These are phyloP conservation scores for Neofusicoccum sp. DNA, from an alignment of 2,329 filamentous ascomycete species.

Conservation along the genomic window DNA sequence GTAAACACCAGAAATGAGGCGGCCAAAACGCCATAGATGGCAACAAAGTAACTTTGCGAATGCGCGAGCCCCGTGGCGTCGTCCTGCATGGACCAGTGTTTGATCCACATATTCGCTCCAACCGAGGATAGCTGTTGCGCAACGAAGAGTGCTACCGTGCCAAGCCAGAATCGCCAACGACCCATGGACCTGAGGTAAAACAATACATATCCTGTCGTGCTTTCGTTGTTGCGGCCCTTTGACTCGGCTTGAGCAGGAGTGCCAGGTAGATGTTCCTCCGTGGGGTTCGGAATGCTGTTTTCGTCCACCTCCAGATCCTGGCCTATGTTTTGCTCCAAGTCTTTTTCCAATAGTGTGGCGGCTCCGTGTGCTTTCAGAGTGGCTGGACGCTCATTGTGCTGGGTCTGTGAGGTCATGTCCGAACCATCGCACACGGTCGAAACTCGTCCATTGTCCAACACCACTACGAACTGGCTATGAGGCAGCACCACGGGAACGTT, in stretches of 20 bases:
- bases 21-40: constrained; percentile 78
- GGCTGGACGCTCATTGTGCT: constrained; percentile 84
- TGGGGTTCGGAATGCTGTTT: too few relatives aligned
- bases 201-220: constrained; percentile 84
- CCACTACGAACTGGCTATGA: constrained; percentile 73
- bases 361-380: constrained; percentile 35
- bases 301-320: too few relatives aligned
- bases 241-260: not conserved
- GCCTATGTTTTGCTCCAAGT: too few relatives aligned
- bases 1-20: constrained; percentile 76
- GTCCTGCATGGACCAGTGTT: constrained; percentile 93
- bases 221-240: constrained; percentile 52
- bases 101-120: constrained; percentile 90
- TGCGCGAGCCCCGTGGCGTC: constrained; percentile 47
- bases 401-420: constrained; percentile 76
- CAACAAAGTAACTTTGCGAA: constrained; percentile 77
- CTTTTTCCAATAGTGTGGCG: too few relatives aligned
- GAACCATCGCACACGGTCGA: constrained; percentile 64
- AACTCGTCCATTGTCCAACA: constrained; percentile 84
- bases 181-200: constrained; percentile 94
- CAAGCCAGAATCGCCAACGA: constrained; percentile 88
- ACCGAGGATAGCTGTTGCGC: constrained; percentile 83
- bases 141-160: constrained; percentile 71
- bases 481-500: constrained; percentile 88
- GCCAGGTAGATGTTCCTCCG: too few relatives aligned